phyloP scores from a whole-genome alignment of 2,329 filamentous ascomycete genomes.

The Colletotrichum sp. region DNA sequence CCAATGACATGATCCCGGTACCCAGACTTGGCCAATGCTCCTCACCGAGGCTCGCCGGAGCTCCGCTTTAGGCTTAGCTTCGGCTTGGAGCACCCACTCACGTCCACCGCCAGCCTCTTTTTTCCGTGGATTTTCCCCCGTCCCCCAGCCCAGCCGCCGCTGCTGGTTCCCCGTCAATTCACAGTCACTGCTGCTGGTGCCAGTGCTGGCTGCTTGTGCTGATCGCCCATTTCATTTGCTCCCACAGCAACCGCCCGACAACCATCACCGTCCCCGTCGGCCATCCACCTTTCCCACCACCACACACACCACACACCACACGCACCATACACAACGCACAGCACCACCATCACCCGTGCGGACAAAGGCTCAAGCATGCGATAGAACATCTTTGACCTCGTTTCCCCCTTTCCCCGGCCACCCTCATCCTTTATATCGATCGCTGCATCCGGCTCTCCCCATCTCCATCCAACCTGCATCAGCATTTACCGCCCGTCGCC shows the following conservation, averaged over 20 bases:
- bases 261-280: constrained; percentile 4
- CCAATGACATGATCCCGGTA: neutral
- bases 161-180: neutral
- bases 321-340: neutral
- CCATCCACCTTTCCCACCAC: neutral
- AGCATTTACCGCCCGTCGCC: neutral
- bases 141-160: neutral
- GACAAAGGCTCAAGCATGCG: constrained; percentile 11
- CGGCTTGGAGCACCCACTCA: neutral
- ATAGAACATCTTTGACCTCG: constrained; percentile 8
- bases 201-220: neutral
- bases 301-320: neutral
- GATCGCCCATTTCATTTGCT: constrained; percentile 15
- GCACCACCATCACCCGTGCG: neutral
- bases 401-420: neutral
- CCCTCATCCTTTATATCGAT: neutral
- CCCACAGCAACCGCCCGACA: constrained; percentile 22
- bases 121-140: neutral
- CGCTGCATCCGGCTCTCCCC: neutral
- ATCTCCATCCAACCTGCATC: neutral
- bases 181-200: neutral
- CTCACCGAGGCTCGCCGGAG: neutral
- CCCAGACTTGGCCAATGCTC: neutral
- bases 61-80: neutral
- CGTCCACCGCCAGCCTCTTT: constrained; percentile 8